Evolutionary conservation across 768 basidiomycete species (phyloP), one percentile per base, ranked within the genome.

Genomic region (Mycena leptocephala): DNA sequence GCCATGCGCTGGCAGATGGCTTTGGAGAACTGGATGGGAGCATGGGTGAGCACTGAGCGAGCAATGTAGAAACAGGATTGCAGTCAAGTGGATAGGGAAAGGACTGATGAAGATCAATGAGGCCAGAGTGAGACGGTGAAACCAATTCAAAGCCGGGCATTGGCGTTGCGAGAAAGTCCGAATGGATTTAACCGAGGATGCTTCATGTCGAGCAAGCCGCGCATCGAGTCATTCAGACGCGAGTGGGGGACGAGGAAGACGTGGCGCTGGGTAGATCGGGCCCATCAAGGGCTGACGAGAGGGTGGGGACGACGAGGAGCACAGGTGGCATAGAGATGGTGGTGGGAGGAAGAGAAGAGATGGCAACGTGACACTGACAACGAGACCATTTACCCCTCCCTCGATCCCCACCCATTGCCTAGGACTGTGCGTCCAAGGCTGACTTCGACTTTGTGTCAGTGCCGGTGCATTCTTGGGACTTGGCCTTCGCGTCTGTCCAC

Each of bases 331-430:
- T 62, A 41, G 24, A 41, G 61, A 41, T 62, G 39, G 24, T 53
- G 51, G 51, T 39, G 39, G 61, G 37, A 62, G 39, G 61, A 62
- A 62, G 61, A 62, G 61, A 41, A 62, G 61, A 37, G 59, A 61
- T 20, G 33, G 33, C 30, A 33, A 28, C 33, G 24, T 62, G 37
- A 41, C 39, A 62, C 37, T 62, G 39, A 62, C 61, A 41, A n/a
- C n/a, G n/a, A n/a, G n/a, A n/a, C n/a, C n/a, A n/a, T n/a, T n/a
- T n/a, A n/a, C n/a, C n/a, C n/a, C n/a, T n/a, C n/a, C n/a, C n/a
- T n/a, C n/a, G n/a, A n/a, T n/a, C n/a, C n/a, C n/a, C n/a, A n/a
- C n/a, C n/a, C n/a, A n/a, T n/a, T n/a, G n/a, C n/a, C n/a, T n/a
- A n/a, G n/a, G n/a, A n/a, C n/a, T n/a, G n/a, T n/a, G n/a, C n/a